These are phyloP conservation scores for Trametes gibbosa DNA, from an alignment of 768 basidiomycete species.

Conservation along the genomic window DNA sequence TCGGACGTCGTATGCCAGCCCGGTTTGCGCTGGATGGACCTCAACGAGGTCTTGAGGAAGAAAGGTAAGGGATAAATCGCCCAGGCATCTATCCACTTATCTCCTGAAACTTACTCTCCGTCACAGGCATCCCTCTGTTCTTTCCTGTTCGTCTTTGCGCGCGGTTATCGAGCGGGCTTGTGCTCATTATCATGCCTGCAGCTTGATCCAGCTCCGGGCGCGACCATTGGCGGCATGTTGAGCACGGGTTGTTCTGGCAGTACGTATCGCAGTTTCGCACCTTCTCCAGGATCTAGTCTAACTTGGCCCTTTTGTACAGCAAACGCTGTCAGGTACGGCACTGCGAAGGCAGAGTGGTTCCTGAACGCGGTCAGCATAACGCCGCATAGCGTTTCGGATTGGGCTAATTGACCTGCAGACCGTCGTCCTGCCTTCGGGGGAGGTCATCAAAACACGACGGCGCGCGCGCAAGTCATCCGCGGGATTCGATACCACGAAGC, in stretches of 20 bases:
- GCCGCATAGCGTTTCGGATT: background rate
- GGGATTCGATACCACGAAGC: slow-evolving; percentile 80
- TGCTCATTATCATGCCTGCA: slow-evolving; percentile 23
- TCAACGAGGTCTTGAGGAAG: slow-evolving; percentile 64
- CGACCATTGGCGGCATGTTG: slow-evolving; percentile 84
- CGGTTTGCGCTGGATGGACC: slow-evolving; percentile 66
- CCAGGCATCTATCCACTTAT: too few relatives aligned
- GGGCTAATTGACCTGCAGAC: slow-evolving; percentile 46
- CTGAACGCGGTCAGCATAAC: slow-evolving; percentile 62
- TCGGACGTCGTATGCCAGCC: slow-evolving; percentile 75
- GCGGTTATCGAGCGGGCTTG: background rate
- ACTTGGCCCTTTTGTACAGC: slow-evolving; percentile 36
- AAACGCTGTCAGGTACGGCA: slow-evolving; percentile 84
- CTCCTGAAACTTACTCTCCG: background rate
- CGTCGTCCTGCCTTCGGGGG: slow-evolving; percentile 83
- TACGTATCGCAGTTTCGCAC: slow-evolving; percentile 22
- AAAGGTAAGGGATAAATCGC: slow-evolving; percentile 41
- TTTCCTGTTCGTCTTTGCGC: slow-evolving; percentile 54
- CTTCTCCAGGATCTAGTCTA: background rate
- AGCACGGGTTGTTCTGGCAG: slow-evolving; percentile 88
- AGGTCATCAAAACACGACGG: slow-evolving; percentile 85
- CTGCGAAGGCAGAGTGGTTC: slow-evolving; percentile 89
- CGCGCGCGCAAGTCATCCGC: slow-evolving; percentile 82
- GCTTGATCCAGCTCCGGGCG: slow-evolving; percentile 77
- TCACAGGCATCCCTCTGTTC: slow-evolving; percentile 71